A percentile compares a stretch with the other conserved stretches of the same genome.
These are phyloP conservation scores for Ceratorhiza oryzae-sativae DNA, from an alignment of 1,284 basidiomycete species.

Conservation along the genomic window DNA sequence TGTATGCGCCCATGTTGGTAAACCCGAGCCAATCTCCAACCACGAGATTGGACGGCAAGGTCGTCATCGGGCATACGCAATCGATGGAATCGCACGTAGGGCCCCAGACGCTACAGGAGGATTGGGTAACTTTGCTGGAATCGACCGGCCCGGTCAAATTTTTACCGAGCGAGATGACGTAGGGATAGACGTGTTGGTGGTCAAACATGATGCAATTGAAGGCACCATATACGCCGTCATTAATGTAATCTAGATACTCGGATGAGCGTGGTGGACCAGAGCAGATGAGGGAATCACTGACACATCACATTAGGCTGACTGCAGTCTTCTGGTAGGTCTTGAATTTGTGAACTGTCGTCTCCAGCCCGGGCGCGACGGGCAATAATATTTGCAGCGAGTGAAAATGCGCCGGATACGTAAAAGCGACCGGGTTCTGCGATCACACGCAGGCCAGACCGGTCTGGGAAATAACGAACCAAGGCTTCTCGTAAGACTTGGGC, in stretches of 20 bases:
- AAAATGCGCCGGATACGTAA: constrained; percentile 93
- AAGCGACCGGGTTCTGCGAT: constrained; percentile 98
- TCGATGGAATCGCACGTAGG: constrained; percentile 93
- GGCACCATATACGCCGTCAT: constrained; percentile 96
- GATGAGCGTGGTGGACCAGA: constrained; percentile 38
- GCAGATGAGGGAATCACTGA: constrained; percentile 56
- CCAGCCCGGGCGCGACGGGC: constrained; percentile 70
- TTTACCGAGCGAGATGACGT: constrained; percentile 66
- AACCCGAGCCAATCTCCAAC: constrained; percentile 94
- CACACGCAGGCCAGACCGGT: constrained; percentile 70
- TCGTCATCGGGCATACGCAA: constrained; percentile 69
- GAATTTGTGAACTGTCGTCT: constrained; percentile 51
- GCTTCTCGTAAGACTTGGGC: constrained; percentile 76
- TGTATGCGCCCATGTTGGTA: constrained; percentile 93
- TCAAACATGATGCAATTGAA: constrained; percentile 98
- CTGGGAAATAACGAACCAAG: constrained; percentile 87
- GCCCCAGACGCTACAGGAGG: constrained; percentile 61
- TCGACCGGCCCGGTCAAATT: constrained; percentile 45
- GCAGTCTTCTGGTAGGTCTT: constrained; percentile 51
- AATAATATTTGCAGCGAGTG: constrained; percentile 92
- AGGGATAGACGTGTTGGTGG: constrained; percentile 86
- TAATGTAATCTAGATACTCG: constrained; percentile 84
- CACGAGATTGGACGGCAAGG: constrained; percentile 67
- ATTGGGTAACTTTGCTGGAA: constrained; percentile 48
- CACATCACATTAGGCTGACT: constrained; percentile 80